Conservation (phyloP, 2,329 filamentous ascomycete genomes). For the Pseudogymnoascus sp. region DNA sequence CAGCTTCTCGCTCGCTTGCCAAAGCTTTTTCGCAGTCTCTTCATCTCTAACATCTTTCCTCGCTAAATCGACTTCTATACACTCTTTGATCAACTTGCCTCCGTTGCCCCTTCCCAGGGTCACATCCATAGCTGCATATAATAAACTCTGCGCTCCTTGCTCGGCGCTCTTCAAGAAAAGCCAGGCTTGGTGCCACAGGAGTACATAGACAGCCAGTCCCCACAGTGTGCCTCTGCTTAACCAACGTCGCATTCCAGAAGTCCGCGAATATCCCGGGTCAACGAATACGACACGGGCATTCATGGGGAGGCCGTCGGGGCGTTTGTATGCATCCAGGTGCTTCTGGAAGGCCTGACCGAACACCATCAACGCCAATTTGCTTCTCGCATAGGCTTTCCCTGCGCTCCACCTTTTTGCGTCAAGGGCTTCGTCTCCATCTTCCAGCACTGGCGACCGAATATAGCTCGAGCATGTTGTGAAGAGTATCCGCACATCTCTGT, state of each 20-base stretch:
- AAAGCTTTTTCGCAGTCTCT: conserved; percentile 71
- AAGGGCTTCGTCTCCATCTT: conserved; percentile 36
- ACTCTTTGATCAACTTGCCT: conserved; percentile 80
- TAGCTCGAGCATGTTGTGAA: conserved; percentile 85
- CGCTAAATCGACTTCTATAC: conserved; percentile 63
- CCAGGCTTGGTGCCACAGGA: conserved; percentile 77
- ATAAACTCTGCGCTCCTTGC: conserved; percentile 77
- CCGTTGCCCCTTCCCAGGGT: conserved; percentile 56
- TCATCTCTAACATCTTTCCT: conserved; percentile 72
- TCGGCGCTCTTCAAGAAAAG: conserved; percentile 76
- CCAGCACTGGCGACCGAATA: conserved; percentile 63
- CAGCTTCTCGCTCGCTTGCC: conserved; percentile 80
- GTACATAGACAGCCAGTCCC: conserved; percentile 69
- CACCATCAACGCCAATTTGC: conserved; percentile 73
- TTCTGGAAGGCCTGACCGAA: conserved; percentile 91
- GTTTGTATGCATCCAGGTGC: conserved; percentile 74
- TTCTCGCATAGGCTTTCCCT: conserved; percentile 52
- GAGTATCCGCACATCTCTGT: conserved; percentile 84
- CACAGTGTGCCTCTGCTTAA: conserved; percentile 75
- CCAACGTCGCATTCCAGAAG: conserved; percentile 81
- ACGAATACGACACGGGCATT: conserved; percentile 79
- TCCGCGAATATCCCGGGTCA: conserved; percentile 78
- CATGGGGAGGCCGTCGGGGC: conserved; percentile 74
- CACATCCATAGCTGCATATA: conserved; percentile 79
- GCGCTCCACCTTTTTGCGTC: conserved; percentile 47